Evolutionary conservation across 2,329 filamentous ascomycete genomes (phyloP), one percentile per base, ranked within the genome.

Genomic region (Talaromyces atroroseus): DNA sequence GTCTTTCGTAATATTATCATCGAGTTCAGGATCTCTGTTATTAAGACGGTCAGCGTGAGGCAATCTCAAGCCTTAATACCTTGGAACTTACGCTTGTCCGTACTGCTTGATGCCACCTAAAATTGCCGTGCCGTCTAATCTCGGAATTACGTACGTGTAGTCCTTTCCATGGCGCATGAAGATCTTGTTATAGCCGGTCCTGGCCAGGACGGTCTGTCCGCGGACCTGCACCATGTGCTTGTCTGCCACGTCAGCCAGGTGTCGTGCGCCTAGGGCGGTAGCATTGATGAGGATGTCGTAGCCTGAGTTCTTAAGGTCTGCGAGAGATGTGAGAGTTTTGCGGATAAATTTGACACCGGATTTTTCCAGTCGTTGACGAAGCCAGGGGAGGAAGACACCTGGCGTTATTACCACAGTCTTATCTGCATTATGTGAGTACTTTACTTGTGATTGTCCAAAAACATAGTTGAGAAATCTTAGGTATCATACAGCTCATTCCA

Each of bases 241-340:
- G 40, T 64, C 63, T 14, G 16, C 20, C 4, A 65, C 58, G 52
- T 65, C 65, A 0, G 21, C 20, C 18, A 67, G 54, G 16, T 50
- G 58, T 16, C 51, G 50, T 5, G 65, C 51, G 8, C 65, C 65
- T 18, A 53, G 46, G 2, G 62, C 60, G 21, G 61, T 62, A 16
- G 66, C 65, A 42, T 68, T 67, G 52, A 67, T 54, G 11, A 68
- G 56, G 14, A 66, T 58, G 38, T 67, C 64, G 36, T 66, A 63
- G 14, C 59, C 63, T 10, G 60, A 45, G 5, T 52, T 48, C 26
- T 56, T 58, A 1, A 62, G 49, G 3, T 68, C 64, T 5, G 59
- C 57, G 1, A 67, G 56, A 0, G 63, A 59, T 5, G 40, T 48
- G 14, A 68, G 34, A n/a, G 26, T 56, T 46, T 8, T 50, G 45